phyloP scores from a whole-genome alignment of 768 basidiomycete species.

The Calocera viscosa region DNA sequence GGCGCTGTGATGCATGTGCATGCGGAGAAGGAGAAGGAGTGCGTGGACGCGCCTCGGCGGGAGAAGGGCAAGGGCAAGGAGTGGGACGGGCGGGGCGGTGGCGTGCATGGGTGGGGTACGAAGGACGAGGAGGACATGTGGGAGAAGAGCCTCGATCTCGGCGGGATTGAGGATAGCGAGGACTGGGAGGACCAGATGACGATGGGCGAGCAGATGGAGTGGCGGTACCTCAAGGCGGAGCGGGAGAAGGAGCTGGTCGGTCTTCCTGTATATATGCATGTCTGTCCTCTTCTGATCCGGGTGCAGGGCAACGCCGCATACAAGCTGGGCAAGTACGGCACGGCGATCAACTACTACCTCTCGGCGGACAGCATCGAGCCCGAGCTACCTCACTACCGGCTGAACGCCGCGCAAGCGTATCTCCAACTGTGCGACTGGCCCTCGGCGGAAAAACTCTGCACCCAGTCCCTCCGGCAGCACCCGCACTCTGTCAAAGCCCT shows the following conservation, averaged over 20 bases:
- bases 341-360: constrained; percentile 48
- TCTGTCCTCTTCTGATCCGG: too few species aligned
- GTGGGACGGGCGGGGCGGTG: constrained; percentile 61
- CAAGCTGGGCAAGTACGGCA: constrained; percentile 45
- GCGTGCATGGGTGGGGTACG: constrained; percentile 61
- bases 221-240: constrained; percentile 57
- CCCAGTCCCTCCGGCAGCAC: constrained; percentile 50
- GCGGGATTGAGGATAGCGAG: constrained; percentile 24
- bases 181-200: constrained; percentile 44
- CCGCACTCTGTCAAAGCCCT: constrained; percentile 50
- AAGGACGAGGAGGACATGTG: constrained; percentile 66
- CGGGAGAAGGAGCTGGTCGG: constrained; percentile 55
- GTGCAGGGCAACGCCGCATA: constrained; percentile 61
- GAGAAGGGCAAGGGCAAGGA: constrained; percentile 50
- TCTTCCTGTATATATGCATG: constrained; percentile 5
- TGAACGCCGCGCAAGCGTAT: constrained; percentile 64
- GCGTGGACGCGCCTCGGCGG: background rate
- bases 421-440: constrained; percentile 60
- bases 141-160: constrained; percentile 59
- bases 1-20: background rate
- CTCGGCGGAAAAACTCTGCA: constrained; percentile 58
- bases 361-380: constrained; percentile 51
- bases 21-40: background rate
- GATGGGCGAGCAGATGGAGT: constrained; percentile 62
- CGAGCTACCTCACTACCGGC: constrained; percentile 61